phyloP scores from a whole-genome alignment of 139 green algal genomes.

The Ettlia oleoabundans region DNA sequence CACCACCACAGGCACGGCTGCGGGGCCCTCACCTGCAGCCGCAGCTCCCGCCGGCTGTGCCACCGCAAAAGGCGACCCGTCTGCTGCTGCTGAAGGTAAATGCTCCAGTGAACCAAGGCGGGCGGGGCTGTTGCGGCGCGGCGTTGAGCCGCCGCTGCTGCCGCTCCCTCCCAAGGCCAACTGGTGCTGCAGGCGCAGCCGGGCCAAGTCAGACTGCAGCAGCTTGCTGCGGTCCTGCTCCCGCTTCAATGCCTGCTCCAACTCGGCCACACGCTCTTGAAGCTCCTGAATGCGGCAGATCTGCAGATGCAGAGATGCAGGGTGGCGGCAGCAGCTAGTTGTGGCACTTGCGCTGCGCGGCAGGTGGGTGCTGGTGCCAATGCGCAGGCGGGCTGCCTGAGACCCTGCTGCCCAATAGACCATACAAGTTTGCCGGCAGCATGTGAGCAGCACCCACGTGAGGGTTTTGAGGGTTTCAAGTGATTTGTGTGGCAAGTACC shows the following conservation, averaged over 20 bases:
- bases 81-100: not conserved
- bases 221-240: conserved; percentile 41
- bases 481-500: too few species aligned
- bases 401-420: too few species aligned
- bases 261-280: conserved; percentile 43
- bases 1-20: too few species aligned
- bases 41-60: not conserved
- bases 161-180: not conserved
- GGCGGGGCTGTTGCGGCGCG: not conserved
- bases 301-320: too few species aligned
- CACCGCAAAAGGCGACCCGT: not conserved
- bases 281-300: conserved; percentile 30
- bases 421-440: too few species aligned
- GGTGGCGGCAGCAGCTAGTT: not conserved
- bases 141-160: not conserved
- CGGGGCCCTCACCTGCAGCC: too few species aligned
- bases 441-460: too few species aligned
- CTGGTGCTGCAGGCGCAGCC: conserved; percentile 24
- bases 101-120: not conserved
- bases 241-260: conserved; percentile 43
- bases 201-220: conserved; percentile 45
- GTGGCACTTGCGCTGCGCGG: too few species aligned
- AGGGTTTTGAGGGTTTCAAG: too few species aligned
- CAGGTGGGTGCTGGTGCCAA: too few species aligned
- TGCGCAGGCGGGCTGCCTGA: too few species aligned